These are phyloP conservation scores for Lantana camara DNA, from an alignment of 257 asterid genomes.

Conservation along the genomic window DNA sequence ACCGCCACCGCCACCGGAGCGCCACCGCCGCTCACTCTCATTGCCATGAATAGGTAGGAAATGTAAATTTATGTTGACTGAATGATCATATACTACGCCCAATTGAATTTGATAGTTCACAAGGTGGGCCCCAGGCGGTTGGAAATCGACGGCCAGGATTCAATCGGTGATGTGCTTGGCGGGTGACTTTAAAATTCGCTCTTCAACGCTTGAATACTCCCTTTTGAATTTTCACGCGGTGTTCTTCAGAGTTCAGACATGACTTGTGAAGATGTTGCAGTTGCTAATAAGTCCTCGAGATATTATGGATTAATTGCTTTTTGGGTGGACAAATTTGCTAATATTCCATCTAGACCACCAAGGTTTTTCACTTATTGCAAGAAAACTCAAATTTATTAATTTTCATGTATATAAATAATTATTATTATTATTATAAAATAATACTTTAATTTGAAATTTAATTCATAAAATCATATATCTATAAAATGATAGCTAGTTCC, in stretches of 20 bases:
- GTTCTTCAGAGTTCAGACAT: not conserved
- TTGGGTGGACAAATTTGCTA: not conserved
- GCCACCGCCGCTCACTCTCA: conserved; percentile 30
- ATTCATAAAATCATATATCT: no score
- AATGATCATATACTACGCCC: not conserved
- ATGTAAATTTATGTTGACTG: conserved; percentile 7
- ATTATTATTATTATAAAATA: no score
- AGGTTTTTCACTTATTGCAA: not conserved
- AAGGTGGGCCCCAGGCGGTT: conserved; percentile 11
- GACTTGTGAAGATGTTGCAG: not conserved
- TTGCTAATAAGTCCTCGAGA: not conserved
- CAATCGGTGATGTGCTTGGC: conserved; percentile 18
- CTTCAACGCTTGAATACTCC: conserved; percentile 7
- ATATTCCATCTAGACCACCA: conserved; percentile 1
- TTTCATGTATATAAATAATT: no score
- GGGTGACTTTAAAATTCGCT: conserved; percentile 21
- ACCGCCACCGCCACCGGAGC: conserved; percentile 47
- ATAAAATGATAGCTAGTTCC: no score
- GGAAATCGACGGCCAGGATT: conserved; percentile 33
- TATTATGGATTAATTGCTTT: not conserved
- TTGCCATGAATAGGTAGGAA: not conserved
- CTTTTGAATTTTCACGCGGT: not conserved
- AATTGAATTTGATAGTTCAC: conserved; percentile 6
- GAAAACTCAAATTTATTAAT: not conserved
- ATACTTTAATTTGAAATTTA: no score